A percentile compares a stretch with the other conserved stretches of the same genome.
phyloP scores from a whole-genome alignment of 805 yeast genomes.

The Saccharomycopsis sp. region DNA sequence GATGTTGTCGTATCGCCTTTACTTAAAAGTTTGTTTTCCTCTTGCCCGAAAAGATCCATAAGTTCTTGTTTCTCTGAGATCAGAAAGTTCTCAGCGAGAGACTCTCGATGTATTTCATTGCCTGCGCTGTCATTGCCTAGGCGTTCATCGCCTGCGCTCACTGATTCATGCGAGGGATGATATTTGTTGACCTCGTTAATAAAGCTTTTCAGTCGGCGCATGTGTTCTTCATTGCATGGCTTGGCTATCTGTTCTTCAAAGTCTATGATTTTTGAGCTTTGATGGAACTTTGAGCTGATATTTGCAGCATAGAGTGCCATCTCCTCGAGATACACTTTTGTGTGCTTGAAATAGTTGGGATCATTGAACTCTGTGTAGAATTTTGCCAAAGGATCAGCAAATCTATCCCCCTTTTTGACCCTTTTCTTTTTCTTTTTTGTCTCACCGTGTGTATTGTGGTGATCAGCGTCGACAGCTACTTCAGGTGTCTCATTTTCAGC shows the following conservation, averaged over 20 bases:
- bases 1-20: too few relatives aligned
- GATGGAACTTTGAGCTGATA: background rate
- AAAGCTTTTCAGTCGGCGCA: background rate
- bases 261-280: background rate
- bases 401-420: background rate
- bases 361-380: background rate
- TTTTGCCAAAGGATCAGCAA: background rate
- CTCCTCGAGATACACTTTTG: background rate
- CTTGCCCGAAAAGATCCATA: too few relatives aligned
- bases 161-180: background rate
- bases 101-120: too few relatives aligned
- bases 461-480: too few relatives aligned
- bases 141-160: background rate
- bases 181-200: background rate
- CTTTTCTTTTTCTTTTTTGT: background rate
- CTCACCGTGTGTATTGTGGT: background rate
- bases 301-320: background rate
- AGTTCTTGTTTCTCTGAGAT: too few relatives aligned
- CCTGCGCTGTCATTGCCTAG: too few relatives aligned
- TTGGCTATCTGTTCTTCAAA: background rate
- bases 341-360: background rate
- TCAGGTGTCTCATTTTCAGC: too few relatives aligned
- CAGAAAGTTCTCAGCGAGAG: too few relatives aligned
- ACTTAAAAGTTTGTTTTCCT: too few relatives aligned
- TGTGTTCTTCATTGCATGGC: background rate